These are phyloP conservation scores for Boletales sp. DNA, from an alignment of 768 basidiomycete genomes.

Conservation along the genomic window DNA sequence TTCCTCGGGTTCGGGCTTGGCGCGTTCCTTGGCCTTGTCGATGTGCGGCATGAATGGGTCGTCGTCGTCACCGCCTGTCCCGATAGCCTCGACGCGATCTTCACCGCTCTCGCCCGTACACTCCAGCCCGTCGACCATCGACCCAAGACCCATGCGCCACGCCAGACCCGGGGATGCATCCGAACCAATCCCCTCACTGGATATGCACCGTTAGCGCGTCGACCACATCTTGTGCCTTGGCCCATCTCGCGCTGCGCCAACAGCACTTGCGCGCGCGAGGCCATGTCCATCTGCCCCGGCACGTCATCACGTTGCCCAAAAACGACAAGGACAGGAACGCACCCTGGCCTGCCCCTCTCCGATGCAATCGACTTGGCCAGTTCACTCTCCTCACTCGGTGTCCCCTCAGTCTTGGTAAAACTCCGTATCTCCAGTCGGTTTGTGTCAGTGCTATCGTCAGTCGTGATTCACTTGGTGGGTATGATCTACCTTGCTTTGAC, in stretches of 20 bases:
- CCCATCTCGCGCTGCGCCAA: conserved; percentile 23
- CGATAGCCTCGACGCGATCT: background rate
- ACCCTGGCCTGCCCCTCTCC: conserved; percentile 41
- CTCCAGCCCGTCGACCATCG: conserved; percentile 33
- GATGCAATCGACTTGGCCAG: conserved; percentile 66
- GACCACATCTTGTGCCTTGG: conserved; percentile 51
- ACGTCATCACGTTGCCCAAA: too few species aligned
- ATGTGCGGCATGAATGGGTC: conserved; percentile 55
- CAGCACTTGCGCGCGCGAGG: conserved; percentile 39
- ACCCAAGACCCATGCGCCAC: conserved; percentile 28
- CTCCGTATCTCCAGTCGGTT: too few species aligned
- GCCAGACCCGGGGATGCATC: conserved; percentile 43
- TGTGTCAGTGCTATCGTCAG: too few species aligned
- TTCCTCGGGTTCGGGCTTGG: conserved; percentile 63
- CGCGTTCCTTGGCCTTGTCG: conserved; percentile 78
- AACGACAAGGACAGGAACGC: conserved; percentile 12
- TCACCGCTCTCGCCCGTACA: background rate
- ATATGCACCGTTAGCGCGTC: conserved; percentile 51
- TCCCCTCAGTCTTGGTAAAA: conserved; percentile 27
- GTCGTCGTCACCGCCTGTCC: conserved; percentile 17
- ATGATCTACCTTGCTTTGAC: too few species aligned
- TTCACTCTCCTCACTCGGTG: conserved; percentile 82
- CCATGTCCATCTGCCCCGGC: conserved; percentile 4
- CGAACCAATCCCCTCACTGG: conserved; percentile 39
- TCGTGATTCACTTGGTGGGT: too few species aligned